phyloP scores from a whole-genome alignment of 306 rosid species.

The Adenanthera pavonina region DNA sequence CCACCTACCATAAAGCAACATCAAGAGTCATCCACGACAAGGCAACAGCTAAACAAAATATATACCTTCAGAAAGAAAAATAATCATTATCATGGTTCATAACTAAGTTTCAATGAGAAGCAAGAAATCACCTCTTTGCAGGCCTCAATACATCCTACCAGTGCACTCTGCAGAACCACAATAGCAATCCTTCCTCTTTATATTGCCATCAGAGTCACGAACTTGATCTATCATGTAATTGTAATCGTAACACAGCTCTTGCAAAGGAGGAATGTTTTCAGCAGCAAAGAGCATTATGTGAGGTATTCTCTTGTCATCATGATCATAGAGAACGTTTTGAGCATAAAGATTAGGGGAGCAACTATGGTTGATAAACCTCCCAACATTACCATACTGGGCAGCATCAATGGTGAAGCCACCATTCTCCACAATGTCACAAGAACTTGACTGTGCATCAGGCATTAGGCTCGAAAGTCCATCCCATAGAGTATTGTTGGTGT shows the following conservation, averaged over 20 bases:
- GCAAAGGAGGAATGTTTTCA: slow-evolving; percentile 93
- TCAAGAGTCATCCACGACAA: neutral
- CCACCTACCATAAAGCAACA: neutral
- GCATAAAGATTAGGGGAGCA: slow-evolving; percentile 98
- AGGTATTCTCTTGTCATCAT: slow-evolving; percentile 84
- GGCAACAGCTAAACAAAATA: neutral
- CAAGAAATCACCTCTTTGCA: slow-evolving; percentile 13
- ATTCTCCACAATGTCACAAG: slow-evolving; percentile 59
- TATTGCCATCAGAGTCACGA: slow-evolving; percentile 71
- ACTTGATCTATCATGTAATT: slow-evolving; percentile 78
- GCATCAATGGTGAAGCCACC: slow-evolving; percentile 88
- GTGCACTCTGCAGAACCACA: slow-evolving; percentile 86
- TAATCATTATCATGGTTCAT: neutral
- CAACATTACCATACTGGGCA: slow-evolving; percentile 76
- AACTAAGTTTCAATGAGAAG: neutral
- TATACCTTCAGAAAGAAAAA: neutral
- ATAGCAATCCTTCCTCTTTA: slow-evolving; percentile 76
- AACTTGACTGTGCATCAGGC: slow-evolving; percentile 58
- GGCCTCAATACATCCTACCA: slow-evolving; percentile 82
- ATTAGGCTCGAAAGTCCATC: slow-evolving; percentile 69
- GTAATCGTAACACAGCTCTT: slow-evolving; percentile 84
- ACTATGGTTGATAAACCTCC: slow-evolving; percentile 90
- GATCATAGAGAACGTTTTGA: slow-evolving; percentile 85
- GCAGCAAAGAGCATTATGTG: slow-evolving; percentile 94
- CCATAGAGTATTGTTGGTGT: slow-evolving; percentile 64